These are phyloP conservation scores for Stagonosporopsis vannaccii DNA, from an alignment of 2,329 filamentous ascomycete genomes.

Conservation along the genomic window DNA sequence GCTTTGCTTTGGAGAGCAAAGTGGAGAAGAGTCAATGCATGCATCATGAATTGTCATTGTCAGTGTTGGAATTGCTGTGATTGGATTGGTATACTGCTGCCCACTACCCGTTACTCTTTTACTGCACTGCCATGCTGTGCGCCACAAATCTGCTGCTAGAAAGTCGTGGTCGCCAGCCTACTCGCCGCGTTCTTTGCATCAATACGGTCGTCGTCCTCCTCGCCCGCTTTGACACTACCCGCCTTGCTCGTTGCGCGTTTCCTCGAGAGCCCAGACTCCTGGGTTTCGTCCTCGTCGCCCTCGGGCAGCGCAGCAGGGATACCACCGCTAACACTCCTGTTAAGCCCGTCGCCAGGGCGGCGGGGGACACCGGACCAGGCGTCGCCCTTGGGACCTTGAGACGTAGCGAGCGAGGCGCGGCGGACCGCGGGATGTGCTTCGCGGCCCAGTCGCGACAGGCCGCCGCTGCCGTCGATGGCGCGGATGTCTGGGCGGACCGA, in stretches of 20 bases:
- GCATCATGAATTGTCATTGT: background rate
- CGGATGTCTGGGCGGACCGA: slow-evolving; percentile 91
- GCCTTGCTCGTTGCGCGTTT: slow-evolving; percentile 58
- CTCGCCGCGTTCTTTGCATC: slow-evolving; percentile 96
- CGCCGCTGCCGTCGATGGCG: slow-evolving; percentile 88
- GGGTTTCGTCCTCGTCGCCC: slow-evolving; percentile 64
- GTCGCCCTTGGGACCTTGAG: slow-evolving; percentile 96
- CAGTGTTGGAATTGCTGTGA: background rate
- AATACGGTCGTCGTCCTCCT: slow-evolving; percentile 91
- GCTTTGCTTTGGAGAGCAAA: background rate
- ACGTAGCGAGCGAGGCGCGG: slow-evolving; percentile 79
- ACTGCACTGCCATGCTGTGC: background rate
- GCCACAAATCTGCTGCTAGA: slow-evolving; percentile 59
- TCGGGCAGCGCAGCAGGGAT: slow-evolving; percentile 66
- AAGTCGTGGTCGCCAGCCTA: slow-evolving; percentile 91
- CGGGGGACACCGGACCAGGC: slow-evolving; percentile 95
- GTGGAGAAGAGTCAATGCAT: background rate
- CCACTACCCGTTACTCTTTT: background rate
- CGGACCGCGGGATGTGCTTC: slow-evolving; percentile 81
- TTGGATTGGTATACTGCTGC: background rate
- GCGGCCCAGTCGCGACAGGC: slow-evolving; percentile 85
- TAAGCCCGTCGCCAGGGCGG: slow-evolving; percentile 74
- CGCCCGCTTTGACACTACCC: slow-evolving; percentile 66
- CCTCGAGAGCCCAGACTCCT: slow-evolving; percentile 56
- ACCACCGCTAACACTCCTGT: slow-evolving; percentile 77